Base-by-base conservation (phyloP, 2,329 filamentous ascomycete species). In the Arthrobotrys megalospora region DNA sequence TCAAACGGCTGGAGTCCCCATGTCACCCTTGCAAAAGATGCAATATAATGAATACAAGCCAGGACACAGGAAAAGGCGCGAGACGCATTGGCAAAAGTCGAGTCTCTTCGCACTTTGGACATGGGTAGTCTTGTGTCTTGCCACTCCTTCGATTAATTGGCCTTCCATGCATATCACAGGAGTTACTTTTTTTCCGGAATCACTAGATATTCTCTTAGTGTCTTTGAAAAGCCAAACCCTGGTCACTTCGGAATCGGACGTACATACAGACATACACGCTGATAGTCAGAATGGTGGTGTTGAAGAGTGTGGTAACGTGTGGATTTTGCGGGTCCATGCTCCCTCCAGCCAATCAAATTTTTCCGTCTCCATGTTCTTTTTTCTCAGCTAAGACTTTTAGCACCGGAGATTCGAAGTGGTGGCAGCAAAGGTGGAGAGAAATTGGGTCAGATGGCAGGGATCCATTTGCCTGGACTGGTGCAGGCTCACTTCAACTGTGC, bases 371-470 rank as follows among this genome's bases (percentile, higher is more conserved):
- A 47, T 45, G 43, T 45, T 28, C 36, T 14, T 62, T 52, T 65
- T 58, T 48, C 47, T 64, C 14, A 62, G 66, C 63, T 78, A 78
- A 72, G 75, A 72, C 34, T 68, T 55, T 78, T 67, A 63, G 52
- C 62, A 67, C 67, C 75, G 62, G 67, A 78, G 43, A 78, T 67
- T 72, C 67, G 36, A 72, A 34, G 67, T 72, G 53, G 67, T 72
- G 67, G 67, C 58, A 67, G 58, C 50, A 52, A 24, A 70, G 38
- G 48, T 43, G 52, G 70, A 41, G 71, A 52, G 34, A 32, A 24
- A 55, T 60, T 34, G 28, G 72, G 58, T 70, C 72, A 76, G 71
- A 76, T 52, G 72, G 34, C 58, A 64, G 48, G 72, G 65, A 38
- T 41, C 8, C 16, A 8, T 12, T 64, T 45, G n/a, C 21, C 19